These are phyloP conservation scores for Lentinus tigrinus DNA, from an alignment of 768 basidiomycete species.

Conservation along the genomic window DNA sequence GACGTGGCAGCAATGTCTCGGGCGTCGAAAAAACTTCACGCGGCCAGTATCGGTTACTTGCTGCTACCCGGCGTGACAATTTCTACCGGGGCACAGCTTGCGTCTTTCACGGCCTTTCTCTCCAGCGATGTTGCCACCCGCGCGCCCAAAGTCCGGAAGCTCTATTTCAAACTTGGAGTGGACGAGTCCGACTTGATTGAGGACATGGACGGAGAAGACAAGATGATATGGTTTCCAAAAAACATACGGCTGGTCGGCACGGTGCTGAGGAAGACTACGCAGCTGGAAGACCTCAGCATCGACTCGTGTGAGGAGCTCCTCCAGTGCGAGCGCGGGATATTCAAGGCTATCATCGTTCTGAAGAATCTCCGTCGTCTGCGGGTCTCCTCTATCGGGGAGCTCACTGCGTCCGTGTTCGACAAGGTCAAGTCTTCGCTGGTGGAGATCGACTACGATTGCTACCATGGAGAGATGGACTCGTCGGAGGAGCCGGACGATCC, in stretches of 20 bases:
- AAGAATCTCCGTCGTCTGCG: neutral
- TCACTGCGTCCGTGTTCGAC: neutral
- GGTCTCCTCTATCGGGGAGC: neutral
- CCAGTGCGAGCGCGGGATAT: neutral
- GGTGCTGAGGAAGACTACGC: neutral
- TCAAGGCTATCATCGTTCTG: neutral
- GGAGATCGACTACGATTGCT: neutral
- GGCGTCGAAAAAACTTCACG: neutral
- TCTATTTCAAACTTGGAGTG: too few species aligned
- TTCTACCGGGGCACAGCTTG: too few species aligned
- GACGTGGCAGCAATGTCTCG: neutral
- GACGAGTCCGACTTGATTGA: too few species aligned
- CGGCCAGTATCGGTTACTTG: neutral
- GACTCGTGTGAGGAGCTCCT: conserved; percentile 8
- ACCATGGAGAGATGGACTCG: too few species aligned
- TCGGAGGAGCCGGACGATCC: too few species aligned
- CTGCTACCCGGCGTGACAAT: too few species aligned
- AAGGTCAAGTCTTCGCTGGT: neutral
- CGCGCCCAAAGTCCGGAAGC: too few species aligned
- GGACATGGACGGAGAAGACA: too few species aligned
- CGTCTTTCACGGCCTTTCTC: too few species aligned
- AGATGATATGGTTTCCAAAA: too few species aligned
- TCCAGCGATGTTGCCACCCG: too few species aligned
- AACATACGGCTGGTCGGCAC: neutral
- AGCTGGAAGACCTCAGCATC: neutral